Conservation (phyloP, 225 moss, liverwort and hornwort species). For the Pseudoscleropodium purum region DNA sequence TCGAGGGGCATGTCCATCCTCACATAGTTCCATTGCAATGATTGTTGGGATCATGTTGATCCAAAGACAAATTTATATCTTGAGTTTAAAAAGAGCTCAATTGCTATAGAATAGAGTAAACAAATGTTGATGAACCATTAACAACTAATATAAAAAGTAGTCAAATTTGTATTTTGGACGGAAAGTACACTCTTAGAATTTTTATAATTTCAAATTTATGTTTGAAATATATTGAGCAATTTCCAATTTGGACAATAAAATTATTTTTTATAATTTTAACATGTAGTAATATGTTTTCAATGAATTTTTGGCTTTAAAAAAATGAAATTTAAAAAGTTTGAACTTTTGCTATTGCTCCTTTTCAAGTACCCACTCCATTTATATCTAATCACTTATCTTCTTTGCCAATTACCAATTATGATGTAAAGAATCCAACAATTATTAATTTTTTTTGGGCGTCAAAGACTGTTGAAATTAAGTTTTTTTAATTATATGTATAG, state of each 20-base stretch:
- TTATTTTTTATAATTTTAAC: neutral
- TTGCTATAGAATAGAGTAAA: neutral
- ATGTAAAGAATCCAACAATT: too few species aligned
- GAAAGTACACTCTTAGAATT: neutral
- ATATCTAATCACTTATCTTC: neutral
- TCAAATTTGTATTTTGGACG: neutral
- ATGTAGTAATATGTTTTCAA: neutral
- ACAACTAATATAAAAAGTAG: neutral
- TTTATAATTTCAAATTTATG: neutral
- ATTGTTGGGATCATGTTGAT: neutral
- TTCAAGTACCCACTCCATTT: neutral
- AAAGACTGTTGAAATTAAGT: neutral
- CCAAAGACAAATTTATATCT: neutral
- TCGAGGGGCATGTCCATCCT: neutral
- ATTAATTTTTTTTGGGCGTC: too few species aligned
- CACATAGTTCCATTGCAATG: neutral
- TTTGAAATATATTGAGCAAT: neutral
- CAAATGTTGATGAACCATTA: neutral
- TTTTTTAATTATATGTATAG: too few species aligned
- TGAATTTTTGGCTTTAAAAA: neutral
- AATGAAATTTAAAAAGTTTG: neutral
- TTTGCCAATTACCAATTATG: neutral
- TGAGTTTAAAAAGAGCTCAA: neutral
- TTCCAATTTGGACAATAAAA: neutral
- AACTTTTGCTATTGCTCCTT: neutral